Evolutionary conservation across 495 filamentous ascomycete species (phyloP).

Genomic region (Trichoderma gamsii): DNA sequence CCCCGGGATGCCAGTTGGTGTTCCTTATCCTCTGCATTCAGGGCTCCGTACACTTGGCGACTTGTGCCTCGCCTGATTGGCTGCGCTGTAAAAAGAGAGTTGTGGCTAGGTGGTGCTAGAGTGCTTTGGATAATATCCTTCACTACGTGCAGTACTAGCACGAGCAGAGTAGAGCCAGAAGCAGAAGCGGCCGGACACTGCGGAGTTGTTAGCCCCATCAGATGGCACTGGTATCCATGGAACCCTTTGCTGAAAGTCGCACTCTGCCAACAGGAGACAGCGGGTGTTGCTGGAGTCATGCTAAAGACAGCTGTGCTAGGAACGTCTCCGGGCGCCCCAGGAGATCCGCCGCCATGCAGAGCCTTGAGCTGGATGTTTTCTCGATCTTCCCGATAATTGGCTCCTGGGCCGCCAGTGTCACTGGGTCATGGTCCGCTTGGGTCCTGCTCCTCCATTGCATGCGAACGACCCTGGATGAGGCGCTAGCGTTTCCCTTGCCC

Average conservation of each 20-base stretch:
- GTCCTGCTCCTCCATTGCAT: not conserved
- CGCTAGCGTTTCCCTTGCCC: not conserved
- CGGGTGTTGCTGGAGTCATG: too few species aligned
- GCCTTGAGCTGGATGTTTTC: not conserved
- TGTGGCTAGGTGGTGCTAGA: not conserved
- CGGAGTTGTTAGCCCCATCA: not conserved
- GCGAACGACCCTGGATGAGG: constrained; percentile 13
- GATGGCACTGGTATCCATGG: not conserved
- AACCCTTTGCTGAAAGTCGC: not conserved
- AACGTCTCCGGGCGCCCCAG: constrained; percentile 8
- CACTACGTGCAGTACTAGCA: not conserved
- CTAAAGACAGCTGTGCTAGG: not conserved
- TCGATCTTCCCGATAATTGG: constrained; percentile 11
- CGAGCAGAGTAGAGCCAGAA: not conserved
- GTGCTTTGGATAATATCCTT: not conserved
- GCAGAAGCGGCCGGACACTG: not conserved
- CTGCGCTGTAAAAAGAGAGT: not conserved
- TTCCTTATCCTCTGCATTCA: not conserved
- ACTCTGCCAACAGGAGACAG: not conserved
- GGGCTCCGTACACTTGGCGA: not conserved
- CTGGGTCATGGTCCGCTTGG: too few species aligned
- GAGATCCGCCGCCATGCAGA: constrained; percentile 7
- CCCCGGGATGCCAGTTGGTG: not conserved
- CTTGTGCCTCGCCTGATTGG: not conserved
- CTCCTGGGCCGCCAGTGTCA: not conserved